Conservation (phyloP, 192 early-diverging fungal genomes). For the Podila epigama region DNA sequence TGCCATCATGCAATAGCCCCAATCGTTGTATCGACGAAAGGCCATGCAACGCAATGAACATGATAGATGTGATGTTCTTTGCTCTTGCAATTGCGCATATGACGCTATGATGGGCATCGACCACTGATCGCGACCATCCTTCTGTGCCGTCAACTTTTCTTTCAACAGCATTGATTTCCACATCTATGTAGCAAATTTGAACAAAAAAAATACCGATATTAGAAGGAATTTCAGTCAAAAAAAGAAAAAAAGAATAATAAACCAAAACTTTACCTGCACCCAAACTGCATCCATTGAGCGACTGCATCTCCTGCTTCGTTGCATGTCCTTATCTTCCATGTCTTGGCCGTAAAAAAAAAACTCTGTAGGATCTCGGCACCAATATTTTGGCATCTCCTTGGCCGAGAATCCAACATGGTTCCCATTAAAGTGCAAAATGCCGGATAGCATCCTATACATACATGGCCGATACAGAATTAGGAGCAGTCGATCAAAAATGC, state of each 20-base stretch:
- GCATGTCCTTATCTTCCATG: slow-evolving; percentile 9
- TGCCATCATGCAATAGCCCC: slow-evolving; percentile 17
- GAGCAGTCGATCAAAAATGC: background rate
- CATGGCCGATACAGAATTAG: background rate
- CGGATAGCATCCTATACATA: slow-evolving; percentile 6
- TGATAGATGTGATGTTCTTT: slow-evolving; percentile 16
- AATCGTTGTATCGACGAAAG: slow-evolving; percentile 18
- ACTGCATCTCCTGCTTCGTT: slow-evolving; percentile 10
- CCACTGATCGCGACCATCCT: slow-evolving; percentile 4
- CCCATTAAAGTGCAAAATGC: slow-evolving; percentile 13
- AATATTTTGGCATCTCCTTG: slow-evolving; percentile 1
- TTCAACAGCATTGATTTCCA: slow-evolving; percentile 2
- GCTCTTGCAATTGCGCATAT: slow-evolving; percentile 19
- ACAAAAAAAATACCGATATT: too few relatives aligned
- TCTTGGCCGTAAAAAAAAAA: slow-evolving; percentile 12
- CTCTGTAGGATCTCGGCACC: background rate
- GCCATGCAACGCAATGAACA: slow-evolving; percentile 23
- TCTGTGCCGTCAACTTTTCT: slow-evolving; percentile 13
- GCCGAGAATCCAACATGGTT: slow-evolving; percentile 9
- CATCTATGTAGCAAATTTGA: slow-evolving; percentile 10
- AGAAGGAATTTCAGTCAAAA: too few relatives aligned
- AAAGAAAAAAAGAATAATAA: background rate
- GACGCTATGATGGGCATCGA: slow-evolving; percentile 15
- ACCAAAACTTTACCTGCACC: slow-evolving; percentile 15
- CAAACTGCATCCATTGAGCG: slow-evolving; percentile 1